These are phyloP conservation scores for Alternaria ethzedia DNA, from an alignment of 2,329 filamentous ascomycete species.

Conservation along the genomic window DNA sequence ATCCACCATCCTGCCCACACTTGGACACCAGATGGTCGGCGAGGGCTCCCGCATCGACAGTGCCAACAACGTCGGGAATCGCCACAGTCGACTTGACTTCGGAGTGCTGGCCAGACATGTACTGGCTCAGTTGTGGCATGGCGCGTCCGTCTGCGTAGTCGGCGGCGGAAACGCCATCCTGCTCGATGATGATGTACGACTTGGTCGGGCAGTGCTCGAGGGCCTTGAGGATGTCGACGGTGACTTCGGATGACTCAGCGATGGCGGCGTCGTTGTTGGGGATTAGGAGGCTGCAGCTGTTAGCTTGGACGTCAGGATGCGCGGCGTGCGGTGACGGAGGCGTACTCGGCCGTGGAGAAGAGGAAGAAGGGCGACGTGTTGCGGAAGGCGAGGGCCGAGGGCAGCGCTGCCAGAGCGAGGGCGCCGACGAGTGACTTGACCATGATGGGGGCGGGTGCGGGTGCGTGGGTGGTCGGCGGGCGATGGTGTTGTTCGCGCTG, in stretches of 20 bases:
- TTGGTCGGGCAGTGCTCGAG: conserved; percentile 74
- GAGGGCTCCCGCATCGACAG: conserved; percentile 54
- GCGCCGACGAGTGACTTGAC: conserved; percentile 56
- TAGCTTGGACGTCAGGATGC: conserved; percentile 27
- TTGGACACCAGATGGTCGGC: conserved; percentile 52
- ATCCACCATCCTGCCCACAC: conserved; percentile 53
- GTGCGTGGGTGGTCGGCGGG: conserved; percentile 11
- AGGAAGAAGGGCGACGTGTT: conserved; percentile 90
- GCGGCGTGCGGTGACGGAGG: conserved; percentile 11
- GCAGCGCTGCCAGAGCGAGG: conserved; percentile 59
- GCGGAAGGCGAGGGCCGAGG: conserved; percentile 73
- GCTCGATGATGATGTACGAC: conserved; percentile 78
- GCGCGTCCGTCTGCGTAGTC: conserved; percentile 67
- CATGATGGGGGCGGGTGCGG: conserved; percentile 33
- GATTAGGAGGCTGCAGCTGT: conserved; percentile 37
- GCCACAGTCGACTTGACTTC: conserved; percentile 60
- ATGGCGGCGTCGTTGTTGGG: conserved; percentile 40
- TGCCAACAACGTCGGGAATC: conserved; percentile 61
- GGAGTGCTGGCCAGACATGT: conserved; percentile 57
- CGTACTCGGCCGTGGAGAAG: conserved; percentile 83
- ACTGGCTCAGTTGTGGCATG: conserved; percentile 61
- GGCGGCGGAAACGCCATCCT: conserved; percentile 73
- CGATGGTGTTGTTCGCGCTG: conserved; percentile 16
- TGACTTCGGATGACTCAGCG: conserved; percentile 52
- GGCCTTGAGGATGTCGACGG: conserved; percentile 50